A percentile compares a stretch with the other conserved stretches of the same genome.
phyloP scores from a whole-genome alignment of 2,329 filamentous ascomycete species.

The Aureobasidium uvarum region DNA sequence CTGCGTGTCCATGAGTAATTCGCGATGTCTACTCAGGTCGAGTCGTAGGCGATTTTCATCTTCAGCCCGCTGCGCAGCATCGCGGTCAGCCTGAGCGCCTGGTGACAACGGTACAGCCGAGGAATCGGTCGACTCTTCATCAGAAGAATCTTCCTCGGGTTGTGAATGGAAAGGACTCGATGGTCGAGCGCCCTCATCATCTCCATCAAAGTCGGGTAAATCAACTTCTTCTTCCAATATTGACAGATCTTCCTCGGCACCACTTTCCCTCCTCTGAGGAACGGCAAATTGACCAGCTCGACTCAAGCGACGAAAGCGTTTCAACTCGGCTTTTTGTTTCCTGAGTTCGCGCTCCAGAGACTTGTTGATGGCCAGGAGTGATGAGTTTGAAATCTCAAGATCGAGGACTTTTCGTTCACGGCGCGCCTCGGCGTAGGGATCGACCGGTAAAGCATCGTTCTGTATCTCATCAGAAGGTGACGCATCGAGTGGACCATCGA shows the following conservation, averaged over 20 bases:
- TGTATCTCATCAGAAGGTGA: neutral
- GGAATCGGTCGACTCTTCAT: constrained; percentile 39
- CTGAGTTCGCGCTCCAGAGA: constrained; percentile 87
- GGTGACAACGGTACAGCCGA: constrained; percentile 34
- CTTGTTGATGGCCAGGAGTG: constrained; percentile 89
- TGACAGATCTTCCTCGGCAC: neutral
- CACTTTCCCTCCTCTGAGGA: constrained; percentile 1
- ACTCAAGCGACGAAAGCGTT: constrained; percentile 81
- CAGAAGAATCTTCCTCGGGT: constrained; percentile 30
- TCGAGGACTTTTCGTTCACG: constrained; percentile 94
- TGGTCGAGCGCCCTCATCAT: constrained; percentile 36
- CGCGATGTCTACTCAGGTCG: constrained; percentile 84
- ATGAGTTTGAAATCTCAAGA: constrained; percentile 94
- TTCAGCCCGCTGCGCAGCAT: constrained; percentile 59
- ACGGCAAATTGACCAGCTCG: constrained; percentile 72
- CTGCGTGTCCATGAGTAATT: constrained; percentile 83
- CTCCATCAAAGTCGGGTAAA: constrained; percentile 38
- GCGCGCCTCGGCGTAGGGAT: constrained; percentile 81
- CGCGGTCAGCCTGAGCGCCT: constrained; percentile 43
- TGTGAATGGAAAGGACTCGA: constrained; percentile 29
- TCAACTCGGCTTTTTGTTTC: constrained; percentile 84
- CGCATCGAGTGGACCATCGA: neutral
- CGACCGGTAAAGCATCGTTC: constrained; percentile 55
- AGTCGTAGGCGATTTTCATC: constrained; percentile 82
- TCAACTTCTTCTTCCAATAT: constrained; percentile 38